Percentiles rank a stretch among this genome's conserved stretches.
These are phyloP conservation scores for Prosopis cineraria DNA, from an alignment of 306 rosid species.

Conservation along the genomic window DNA sequence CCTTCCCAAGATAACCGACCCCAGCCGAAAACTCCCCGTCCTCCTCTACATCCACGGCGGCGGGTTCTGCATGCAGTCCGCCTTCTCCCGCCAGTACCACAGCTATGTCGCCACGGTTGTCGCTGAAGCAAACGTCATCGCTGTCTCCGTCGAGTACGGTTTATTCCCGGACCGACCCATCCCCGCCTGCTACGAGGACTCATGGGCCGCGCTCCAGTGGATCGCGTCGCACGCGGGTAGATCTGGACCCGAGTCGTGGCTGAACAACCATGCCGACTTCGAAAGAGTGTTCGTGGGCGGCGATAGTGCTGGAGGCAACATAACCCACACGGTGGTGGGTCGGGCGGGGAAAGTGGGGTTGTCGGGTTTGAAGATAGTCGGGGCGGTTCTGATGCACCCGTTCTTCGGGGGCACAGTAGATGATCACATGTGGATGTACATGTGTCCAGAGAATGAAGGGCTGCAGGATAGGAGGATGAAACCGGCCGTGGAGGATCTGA, in stretches of 20 bases:
- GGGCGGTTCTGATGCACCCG: slow-evolving; percentile 48
- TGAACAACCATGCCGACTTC: slow-evolving; percentile 41
- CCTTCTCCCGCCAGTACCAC: slow-evolving; percentile 37
- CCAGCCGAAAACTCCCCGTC: slow-evolving; percentile 30
- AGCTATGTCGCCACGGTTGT: slow-evolving; percentile 7
- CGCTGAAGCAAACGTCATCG: neutral
- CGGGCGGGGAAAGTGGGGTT: slow-evolving; percentile 4
- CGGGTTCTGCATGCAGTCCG: slow-evolving; percentile 35
- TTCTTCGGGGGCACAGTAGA: slow-evolving; percentile 44
- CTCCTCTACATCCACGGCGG: slow-evolving; percentile 48
- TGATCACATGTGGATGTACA: slow-evolving; percentile 53
- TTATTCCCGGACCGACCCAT: neutral
- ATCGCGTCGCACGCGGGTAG: slow-evolving; percentile 28
- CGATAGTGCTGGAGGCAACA: slow-evolving; percentile 45
- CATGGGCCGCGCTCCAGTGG: slow-evolving; percentile 57
- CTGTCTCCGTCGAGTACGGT: neutral
- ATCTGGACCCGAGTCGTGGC: slow-evolving; percentile 51
- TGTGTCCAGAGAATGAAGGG: slow-evolving; percentile 45
- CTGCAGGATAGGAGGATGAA: slow-evolving; percentile 41
- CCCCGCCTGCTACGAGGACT: neutral
- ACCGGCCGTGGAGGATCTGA: slow-evolving; percentile 53
- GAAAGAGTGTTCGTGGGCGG: slow-evolving; percentile 44
- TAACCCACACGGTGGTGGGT: neutral
- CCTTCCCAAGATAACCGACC: slow-evolving; percentile 26
- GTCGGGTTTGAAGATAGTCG: slow-evolving; percentile 34